phyloP scores from a whole-genome alignment of 148 eudicot genomes.

The Polygonum maritimum region DNA sequence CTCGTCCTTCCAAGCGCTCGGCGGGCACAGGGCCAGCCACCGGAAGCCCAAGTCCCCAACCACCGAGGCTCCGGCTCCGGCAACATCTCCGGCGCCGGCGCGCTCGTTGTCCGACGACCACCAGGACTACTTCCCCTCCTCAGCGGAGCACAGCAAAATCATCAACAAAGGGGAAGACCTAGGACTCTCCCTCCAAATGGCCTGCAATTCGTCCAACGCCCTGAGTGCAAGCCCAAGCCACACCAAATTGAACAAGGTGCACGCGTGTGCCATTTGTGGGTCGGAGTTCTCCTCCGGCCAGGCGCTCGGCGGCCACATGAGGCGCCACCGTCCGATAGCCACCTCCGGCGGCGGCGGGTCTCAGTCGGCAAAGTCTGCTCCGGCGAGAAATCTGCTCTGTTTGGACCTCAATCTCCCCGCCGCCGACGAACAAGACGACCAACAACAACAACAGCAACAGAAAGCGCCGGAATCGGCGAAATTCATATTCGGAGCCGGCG shows the following conservation, averaged over 20 bases:
- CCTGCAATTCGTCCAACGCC: slow-evolving; percentile 6
- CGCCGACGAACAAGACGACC: slow-evolving; percentile 31
- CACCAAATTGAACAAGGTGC: slow-evolving; percentile 27
- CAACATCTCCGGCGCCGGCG: not conserved
- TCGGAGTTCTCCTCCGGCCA: slow-evolving; percentile 49
- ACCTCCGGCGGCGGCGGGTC: slow-evolving; percentile 1
- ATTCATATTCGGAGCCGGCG: slow-evolving; percentile 37
- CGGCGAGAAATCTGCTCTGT: slow-evolving; percentile 19
- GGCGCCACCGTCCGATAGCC: slow-evolving; percentile 42
- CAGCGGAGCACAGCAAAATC: not conserved
- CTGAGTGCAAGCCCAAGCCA: slow-evolving; percentile 6
- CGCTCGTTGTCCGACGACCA: slow-evolving; percentile 6
- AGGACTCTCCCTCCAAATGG: not conserved
- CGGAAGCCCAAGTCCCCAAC: slow-evolving; percentile 25
- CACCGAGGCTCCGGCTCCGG: not conserved
- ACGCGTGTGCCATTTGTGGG: slow-evolving; percentile 48
- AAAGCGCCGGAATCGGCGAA: slow-evolving; percentile 1
- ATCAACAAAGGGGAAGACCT: not conserved
- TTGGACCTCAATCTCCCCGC: slow-evolving; percentile 81
- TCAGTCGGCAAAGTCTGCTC: not conserved
- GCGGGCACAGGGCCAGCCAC: slow-evolving; percentile 60
- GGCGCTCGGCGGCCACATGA: slow-evolving; percentile 60
- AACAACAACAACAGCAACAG: slow-evolving; percentile 18
- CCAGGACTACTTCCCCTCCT: not conserved
- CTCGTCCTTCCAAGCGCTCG: slow-evolving; percentile 50